A percentile compares a stretch with the other conserved stretches of the same genome.
phyloP scores from a whole-genome alignment of 2,329 filamentous ascomycete species.

The Uncinocarpus reesii region DNA sequence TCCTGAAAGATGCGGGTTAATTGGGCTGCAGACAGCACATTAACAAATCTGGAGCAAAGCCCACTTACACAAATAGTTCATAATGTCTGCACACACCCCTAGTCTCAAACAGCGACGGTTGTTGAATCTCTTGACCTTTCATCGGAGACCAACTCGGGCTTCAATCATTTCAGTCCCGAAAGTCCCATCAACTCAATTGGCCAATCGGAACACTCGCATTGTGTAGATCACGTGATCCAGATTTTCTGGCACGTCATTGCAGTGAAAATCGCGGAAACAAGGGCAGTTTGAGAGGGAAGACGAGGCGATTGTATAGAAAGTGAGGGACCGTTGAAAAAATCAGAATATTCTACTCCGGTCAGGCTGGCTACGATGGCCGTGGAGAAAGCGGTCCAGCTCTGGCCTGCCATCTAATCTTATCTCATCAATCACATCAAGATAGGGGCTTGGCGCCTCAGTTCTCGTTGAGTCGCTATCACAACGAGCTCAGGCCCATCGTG shows the following conservation, averaged over 20 bases:
- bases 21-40: no score
- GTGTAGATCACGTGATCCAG: background rate
- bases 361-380: no score
- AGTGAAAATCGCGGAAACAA: no score
- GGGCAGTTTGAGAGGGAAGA: no score
- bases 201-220: background rate
- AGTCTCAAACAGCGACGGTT: no score
- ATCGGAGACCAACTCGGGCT: background rate
- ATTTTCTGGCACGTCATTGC: no score
- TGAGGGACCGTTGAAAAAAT: no score
- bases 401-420: slow-evolving; percentile 5
- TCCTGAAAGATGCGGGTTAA: no score
- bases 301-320: no score
- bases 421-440: background rate
- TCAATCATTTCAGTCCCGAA: background rate
- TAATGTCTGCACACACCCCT: background rate
- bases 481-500: background rate
- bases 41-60: no score
- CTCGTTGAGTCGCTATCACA: background rate
- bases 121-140: background rate
- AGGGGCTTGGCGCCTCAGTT: slow-evolving; percentile 4
- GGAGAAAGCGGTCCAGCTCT: background rate
- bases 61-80: background rate
- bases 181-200: background rate
- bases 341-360: no score